phyloP scores from a whole-genome alignment of 2,329 filamentous ascomycete genomes.

The Paecilomyces niveus region DNA sequence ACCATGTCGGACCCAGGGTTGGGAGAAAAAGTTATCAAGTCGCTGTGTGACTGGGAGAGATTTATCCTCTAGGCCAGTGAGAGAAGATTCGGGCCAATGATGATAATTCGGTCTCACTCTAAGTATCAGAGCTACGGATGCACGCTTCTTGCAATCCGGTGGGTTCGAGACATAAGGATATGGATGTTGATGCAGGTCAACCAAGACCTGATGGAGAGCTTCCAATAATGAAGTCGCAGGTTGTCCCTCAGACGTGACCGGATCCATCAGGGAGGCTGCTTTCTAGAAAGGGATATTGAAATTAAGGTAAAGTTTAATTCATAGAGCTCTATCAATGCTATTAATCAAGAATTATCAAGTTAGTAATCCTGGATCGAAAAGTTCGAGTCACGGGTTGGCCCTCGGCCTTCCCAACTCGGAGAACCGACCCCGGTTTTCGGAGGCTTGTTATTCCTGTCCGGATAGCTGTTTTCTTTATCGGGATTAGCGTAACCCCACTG shows the following conservation, averaged over 20 bases:
- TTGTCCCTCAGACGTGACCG: not conserved
- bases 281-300: not conserved
- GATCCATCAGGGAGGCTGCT: not conserved
- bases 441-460: not conserved
- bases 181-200: slow-evolving; percentile 26
- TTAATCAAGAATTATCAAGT: not conserved
- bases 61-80: slow-evolving; percentile 11
- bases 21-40: slow-evolving; percentile 53
- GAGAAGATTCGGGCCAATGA: slow-evolving; percentile 41
- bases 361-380: not conserved
- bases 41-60: slow-evolving; percentile 29
- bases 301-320: not conserved
- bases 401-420: not conserved
- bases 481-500: not conserved
- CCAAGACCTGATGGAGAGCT: slow-evolving; percentile 24
- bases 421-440: not conserved
- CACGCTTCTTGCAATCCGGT: slow-evolving; percentile 48
- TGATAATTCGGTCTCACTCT: slow-evolving; percentile 53
- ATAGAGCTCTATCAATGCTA: not conserved
- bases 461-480: not conserved
- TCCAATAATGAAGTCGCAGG: slow-evolving; percentile 12
- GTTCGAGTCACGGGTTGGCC: not conserved
- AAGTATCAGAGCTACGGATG: slow-evolving; percentile 60
- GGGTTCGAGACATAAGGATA: slow-evolving; percentile 41
- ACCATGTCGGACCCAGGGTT: slow-evolving; percentile 59